Evolutionary conservation across 1,139 yeast genomes (phyloP).

Genomic region (Taphrina communis): DNA sequence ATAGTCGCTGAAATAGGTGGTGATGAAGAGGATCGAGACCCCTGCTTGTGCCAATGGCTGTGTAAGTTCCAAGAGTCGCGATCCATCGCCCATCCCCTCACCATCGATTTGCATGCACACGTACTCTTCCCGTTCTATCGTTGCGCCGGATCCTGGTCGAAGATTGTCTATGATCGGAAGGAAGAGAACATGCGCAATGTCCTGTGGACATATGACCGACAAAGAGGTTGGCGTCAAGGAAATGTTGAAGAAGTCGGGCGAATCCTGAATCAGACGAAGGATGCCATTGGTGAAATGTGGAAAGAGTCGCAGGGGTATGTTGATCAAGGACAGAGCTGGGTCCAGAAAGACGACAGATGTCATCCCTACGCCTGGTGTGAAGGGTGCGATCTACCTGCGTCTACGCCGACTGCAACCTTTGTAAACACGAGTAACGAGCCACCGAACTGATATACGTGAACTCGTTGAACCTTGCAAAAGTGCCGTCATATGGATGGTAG

Average conservation of each 20-base stretch:
- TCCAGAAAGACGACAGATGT: constrained; percentile 31
- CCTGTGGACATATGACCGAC: constrained; percentile 60
- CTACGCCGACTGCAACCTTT: no score
- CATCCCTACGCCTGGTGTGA: not conserved
- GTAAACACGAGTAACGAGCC: no score
- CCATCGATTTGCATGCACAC: constrained; percentile 66
- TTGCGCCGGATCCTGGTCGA: constrained; percentile 50
- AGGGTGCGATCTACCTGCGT: no score
- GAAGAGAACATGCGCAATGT: constrained; percentile 55
- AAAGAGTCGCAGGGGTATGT: constrained; percentile 40
- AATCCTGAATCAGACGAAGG: constrained; percentile 25
- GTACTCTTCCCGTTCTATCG: constrained; percentile 59
- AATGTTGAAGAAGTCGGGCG: constrained; percentile 57
- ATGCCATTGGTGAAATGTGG: constrained; percentile 41
- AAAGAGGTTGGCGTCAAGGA: constrained; percentile 65
- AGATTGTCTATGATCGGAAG: constrained; percentile 39
- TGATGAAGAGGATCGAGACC: constrained; percentile 66
- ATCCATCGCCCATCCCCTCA: constrained; percentile 59
- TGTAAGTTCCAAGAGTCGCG: constrained; percentile 64
- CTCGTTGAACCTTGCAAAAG: no score
- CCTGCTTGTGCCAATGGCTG: constrained; percentile 65
- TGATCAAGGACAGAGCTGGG: constrained; percentile 33
- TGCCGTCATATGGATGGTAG: no score
- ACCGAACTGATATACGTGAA: no score
- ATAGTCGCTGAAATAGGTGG: constrained; percentile 70